Conservation (phyloP, 768 basidiomycete species). For the Tephrocybe sp. region DNA sequence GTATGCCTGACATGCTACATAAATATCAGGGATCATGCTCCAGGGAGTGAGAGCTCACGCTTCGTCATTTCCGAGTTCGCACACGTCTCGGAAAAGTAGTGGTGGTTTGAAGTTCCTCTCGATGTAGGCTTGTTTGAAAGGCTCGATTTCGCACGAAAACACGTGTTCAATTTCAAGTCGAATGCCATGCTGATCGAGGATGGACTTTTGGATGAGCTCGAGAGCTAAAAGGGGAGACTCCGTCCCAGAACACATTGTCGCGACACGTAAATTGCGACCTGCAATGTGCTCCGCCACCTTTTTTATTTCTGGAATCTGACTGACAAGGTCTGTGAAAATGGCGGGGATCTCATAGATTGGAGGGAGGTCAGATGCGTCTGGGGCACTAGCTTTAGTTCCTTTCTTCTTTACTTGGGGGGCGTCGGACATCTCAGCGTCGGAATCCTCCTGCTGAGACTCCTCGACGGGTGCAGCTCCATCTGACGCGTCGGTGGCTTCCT, state of each 20-base stretch:
- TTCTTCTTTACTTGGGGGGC: constrained; percentile 25
- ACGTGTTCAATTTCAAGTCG: constrained; percentile 82
- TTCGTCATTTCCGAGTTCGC: constrained; percentile 75
- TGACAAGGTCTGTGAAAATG: constrained; percentile 76
- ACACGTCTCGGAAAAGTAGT: constrained; percentile 89
- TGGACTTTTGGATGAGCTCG: constrained; percentile 74
- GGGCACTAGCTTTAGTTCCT: constrained; percentile 36
- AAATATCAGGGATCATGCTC: constrained; percentile 7
- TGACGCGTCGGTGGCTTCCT: constrained; percentile 29
- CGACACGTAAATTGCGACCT: constrained; percentile 86
- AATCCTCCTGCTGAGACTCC: constrained; percentile 28
- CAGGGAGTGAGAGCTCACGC: constrained; percentile 51
- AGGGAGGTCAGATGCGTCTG: constrained; percentile 66
- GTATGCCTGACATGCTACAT: constrained; percentile 60
- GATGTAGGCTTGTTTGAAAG: constrained; percentile 97
- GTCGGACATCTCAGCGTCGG: constrained; percentile 34
- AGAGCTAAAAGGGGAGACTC: constrained; percentile 92
- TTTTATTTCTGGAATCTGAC: constrained; percentile 62
- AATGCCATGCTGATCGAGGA: constrained; percentile 63
- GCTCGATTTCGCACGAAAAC: constrained; percentile 96
- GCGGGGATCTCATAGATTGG: constrained; percentile 69
- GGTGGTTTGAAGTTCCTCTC: constrained; percentile 95
- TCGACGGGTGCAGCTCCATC: constrained; percentile 26
- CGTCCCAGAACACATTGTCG: constrained; percentile 97
- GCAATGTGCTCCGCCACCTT: constrained; percentile 60